These are phyloP conservation scores for Pseudocercospora pini-densiflorae DNA, from an alignment of 2,329 filamentous ascomycete genomes.

Conservation along the genomic window DNA sequence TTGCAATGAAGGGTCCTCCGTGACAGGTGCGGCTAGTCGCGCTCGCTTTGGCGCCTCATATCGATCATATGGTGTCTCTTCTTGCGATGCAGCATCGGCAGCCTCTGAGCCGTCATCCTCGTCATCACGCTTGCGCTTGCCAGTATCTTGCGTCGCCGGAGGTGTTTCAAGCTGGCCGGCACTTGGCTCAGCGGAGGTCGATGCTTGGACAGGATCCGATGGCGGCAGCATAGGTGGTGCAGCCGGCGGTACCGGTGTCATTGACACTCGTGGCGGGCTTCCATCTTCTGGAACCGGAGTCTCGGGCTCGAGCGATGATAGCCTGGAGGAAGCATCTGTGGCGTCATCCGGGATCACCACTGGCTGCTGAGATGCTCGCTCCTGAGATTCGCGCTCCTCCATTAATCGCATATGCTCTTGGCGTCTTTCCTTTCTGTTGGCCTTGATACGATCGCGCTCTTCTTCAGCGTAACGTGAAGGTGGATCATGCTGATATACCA, in stretches of 20 bases:
- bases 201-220: not conserved
- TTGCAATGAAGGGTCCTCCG: not conserved
- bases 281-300: constrained; percentile 13
- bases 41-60: constrained; percentile 27
- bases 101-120: constrained; percentile 18
- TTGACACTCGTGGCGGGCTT: not conserved
- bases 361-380: constrained; percentile 17
- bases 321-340: constrained; percentile 28
- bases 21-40: constrained; percentile 12
- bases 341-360: constrained; percentile 26
- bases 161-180: constrained; percentile 11
- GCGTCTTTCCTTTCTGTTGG: constrained; percentile 38
- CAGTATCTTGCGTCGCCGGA: constrained; percentile 16
- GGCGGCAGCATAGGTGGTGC: constrained; percentile 5
- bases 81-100: constrained; percentile 7
- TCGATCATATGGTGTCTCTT: constrained; percentile 12
- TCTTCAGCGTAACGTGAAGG: constrained; percentile 77
- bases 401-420: constrained; percentile 26
- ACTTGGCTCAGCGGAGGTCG: not conserved
- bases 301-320: constrained; percentile 25
- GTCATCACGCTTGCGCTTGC: constrained; percentile 27
- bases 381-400: constrained; percentile 22
- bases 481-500: constrained; percentile 78
- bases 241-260: not conserved
- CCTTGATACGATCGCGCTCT: constrained; percentile 48